Evolutionary conservation across 164 flowering plant species (phyloP), one percentile per base, ranked within the genome.

Genomic region (Sextonia rubra): DNA sequence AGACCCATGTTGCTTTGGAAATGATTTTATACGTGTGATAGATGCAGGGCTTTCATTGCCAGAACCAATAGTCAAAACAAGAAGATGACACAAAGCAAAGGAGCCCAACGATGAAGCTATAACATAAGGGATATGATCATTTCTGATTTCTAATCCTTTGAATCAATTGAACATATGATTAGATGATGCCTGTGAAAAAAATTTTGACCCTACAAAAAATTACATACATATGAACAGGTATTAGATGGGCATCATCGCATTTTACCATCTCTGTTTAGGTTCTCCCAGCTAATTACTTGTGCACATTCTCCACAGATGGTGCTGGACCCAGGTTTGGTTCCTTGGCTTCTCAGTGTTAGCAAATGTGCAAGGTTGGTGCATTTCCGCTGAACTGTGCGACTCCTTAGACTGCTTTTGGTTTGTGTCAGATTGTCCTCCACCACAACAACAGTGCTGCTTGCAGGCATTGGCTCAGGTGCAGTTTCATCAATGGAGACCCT

Each of bases 251-350:
- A 25, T 71, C 60, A 71, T 25, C 68, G 49, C 12, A 64, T 18
- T 48, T 47, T 72, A 26, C 80, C 76, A 48, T 78, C 81, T 66
- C 82, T 69, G 32, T 78, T 83, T 64, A 86, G 78, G 60, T 70
- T 80, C 70, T 90, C 95, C 95, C 94, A 92, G 69, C 91, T 82
- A 30, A 96, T 86, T 77, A 84, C 92, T 68, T 78, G 85, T 22
- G 87, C 97, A 76, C 99, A 96, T 69, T 91, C 95, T 52, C 97
- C 98, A 68, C 98, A 96, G 1, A 96, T 82, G 9, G 97, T 90
- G 69, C 79, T 83, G 76, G 91, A 87, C 70, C 97, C 98, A 23
- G 49, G 17, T 78, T 88, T 90, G 11, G 84, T 88, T 18, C 97
- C 93, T 75, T 90, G 94, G 70, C 97, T 89, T 78, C 90, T 89